A percentile compares a stretch with the other conserved stretches of the same genome.
Conservation (phyloP, 768 basidiomycete species). For the Collybia sp. region DNA sequence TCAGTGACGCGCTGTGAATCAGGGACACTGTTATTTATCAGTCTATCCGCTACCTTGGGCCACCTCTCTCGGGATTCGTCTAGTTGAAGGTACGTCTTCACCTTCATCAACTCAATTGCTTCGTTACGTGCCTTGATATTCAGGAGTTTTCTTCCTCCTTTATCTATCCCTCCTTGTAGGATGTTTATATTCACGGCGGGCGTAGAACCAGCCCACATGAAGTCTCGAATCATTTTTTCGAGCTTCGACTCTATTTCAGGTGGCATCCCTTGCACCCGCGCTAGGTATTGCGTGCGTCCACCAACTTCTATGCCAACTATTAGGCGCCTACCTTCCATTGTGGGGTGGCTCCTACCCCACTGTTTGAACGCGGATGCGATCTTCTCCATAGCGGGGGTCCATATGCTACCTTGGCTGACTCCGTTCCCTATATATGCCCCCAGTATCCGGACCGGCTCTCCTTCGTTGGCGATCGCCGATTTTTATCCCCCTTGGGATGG, state of each 20-base stretch:
- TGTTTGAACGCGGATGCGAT: slow-evolving; percentile 10
- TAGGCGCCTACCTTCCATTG: slow-evolving; percentile 17
- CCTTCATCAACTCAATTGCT: slow-evolving; percentile 17
- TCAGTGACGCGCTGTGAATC: slow-evolving; percentile 1
- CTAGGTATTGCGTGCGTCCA: slow-evolving; percentile 27
- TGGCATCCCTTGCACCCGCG: slow-evolving; percentile 32
- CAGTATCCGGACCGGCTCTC: slow-evolving; percentile 20
- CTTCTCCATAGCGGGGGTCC: slow-evolving; percentile 21
- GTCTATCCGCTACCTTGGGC: slow-evolving; percentile 20
- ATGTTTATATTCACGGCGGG: slow-evolving; percentile 13
- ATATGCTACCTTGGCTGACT: slow-evolving; percentile 12
- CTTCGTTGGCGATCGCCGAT: slow-evolving; percentile 24
- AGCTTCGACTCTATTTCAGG: slow-evolving; percentile 13
- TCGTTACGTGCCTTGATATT: slow-evolving; percentile 20
- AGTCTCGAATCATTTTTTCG: slow-evolving; percentile 13
- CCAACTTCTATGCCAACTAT: slow-evolving; percentile 22
- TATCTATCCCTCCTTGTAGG: slow-evolving; percentile 6
- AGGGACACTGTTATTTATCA: slow-evolving; percentile 9
- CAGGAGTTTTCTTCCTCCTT: slow-evolving; percentile 20
- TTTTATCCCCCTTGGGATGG: slow-evolving; percentile 13
- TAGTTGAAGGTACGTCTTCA: slow-evolving; percentile 16
- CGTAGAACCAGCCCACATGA: slow-evolving; percentile 18
- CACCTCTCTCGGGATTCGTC: slow-evolving; percentile 16
- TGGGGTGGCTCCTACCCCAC: slow-evolving; percentile 23
- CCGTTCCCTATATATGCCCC: slow-evolving; percentile 27